These are phyloP conservation scores for Lumnitzera littorea DNA, from an alignment of 345 rosid genomes.

Conservation along the genomic window DNA sequence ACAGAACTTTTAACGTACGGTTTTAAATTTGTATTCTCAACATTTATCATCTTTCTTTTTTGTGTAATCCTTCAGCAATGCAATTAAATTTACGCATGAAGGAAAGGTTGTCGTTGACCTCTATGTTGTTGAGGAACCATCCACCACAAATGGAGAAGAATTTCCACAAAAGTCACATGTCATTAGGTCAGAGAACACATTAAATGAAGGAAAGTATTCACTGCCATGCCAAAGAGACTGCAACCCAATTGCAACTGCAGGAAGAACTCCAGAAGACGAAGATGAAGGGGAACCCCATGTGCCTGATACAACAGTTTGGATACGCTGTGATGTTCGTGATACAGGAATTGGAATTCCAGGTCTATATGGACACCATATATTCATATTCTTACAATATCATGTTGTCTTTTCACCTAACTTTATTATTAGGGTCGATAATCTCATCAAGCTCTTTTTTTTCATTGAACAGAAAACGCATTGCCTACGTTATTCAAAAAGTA, in stretches of 20 bases:
- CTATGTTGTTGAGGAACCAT: slow-evolving; percentile 58
- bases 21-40: too few relatives aligned
- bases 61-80: slow-evolving; percentile 48
- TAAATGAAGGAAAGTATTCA: slow-evolving; percentile 23
- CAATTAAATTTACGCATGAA: slow-evolving; percentile 90
- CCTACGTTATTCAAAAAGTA: slow-evolving; percentile 84
- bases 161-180: slow-evolving; percentile 18
- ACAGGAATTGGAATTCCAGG: slow-evolving; percentile 99
- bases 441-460: slow-evolving; percentile 11
- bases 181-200: slow-evolving; percentile 6
- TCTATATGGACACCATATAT: slow-evolving; percentile 3
- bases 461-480: slow-evolving; percentile 65
- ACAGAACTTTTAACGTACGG: too few relatives aligned
- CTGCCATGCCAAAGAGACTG: slow-evolving; percentile 16
- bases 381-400: neutral
- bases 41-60: neutral
- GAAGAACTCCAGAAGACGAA: slow-evolving; percentile 20
- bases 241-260: slow-evolving; percentile 15
- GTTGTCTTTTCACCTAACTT: neutral
- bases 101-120: slow-evolving; percentile 86
- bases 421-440: neutral
- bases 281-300: slow-evolving; percentile 21
- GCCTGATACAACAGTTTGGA: slow-evolving; percentile 66
- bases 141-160: slow-evolving; percentile 30
- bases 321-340: slow-evolving; percentile 83